These are phyloP conservation scores for Heterobasidion irregulare DNA, from an alignment of 1,284 basidiomycete species.

Conservation along the genomic window DNA sequence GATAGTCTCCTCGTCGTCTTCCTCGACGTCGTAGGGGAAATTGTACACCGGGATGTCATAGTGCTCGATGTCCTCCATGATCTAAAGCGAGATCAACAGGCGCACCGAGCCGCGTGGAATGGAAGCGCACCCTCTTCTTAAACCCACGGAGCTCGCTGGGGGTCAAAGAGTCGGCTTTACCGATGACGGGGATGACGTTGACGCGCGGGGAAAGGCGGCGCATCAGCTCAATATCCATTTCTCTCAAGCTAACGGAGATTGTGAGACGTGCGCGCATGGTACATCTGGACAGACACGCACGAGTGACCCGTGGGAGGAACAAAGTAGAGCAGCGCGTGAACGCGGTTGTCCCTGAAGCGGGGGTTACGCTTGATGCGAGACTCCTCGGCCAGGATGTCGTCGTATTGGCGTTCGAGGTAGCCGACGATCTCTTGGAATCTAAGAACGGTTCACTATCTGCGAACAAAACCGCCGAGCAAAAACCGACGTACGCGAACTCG, in stretches of 20 bases:
- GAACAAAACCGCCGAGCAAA: neutral
- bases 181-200: constrained; percentile 98
- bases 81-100: constrained; percentile 33
- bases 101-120: constrained; percentile 5
- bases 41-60: constrained; percentile 99
- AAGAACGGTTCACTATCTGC: constrained; percentile 2
- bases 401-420: constrained; percentile 98
- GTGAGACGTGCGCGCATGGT: neutral
- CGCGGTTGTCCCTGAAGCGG: constrained; percentile 95
- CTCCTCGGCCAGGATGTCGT: constrained; percentile 98
- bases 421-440: constrained; percentile 97
- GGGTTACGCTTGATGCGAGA: constrained; percentile 99
- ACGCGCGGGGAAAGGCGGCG: constrained; percentile 92
- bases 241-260: constrained; percentile 60
- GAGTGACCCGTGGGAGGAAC: constrained; percentile 90
- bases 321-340: constrained; percentile 96
- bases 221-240: constrained; percentile 99
- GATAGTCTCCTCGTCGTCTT: constrained; percentile 98
- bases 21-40: constrained; percentile 98
- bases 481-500: constrained; percentile 79
- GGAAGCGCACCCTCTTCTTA: constrained; percentile 79
- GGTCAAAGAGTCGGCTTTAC: constrained; percentile 94
- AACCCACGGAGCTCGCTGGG: constrained; percentile 87
- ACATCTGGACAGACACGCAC: constrained; percentile 25
- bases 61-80: constrained; percentile 99